A percentile compares a stretch with the other conserved stretches of the same genome.
These are phyloP conservation scores for Chaetomium globosum DNA, from an alignment of 2,329 filamentous ascomycete genomes.

Conservation along the genomic window DNA sequence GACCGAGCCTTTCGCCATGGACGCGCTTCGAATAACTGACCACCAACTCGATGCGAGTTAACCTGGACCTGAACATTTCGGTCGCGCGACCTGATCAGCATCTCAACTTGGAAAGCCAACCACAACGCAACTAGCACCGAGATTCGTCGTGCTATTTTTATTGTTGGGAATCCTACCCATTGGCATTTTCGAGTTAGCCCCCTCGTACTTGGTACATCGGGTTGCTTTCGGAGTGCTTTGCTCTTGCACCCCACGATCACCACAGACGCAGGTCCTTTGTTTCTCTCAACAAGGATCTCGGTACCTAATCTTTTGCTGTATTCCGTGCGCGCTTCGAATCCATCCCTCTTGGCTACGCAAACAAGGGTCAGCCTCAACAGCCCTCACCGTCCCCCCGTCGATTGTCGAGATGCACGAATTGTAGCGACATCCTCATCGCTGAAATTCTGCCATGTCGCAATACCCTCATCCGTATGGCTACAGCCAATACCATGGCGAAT, in stretches of 20 bases:
- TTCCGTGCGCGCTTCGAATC: not conserved
- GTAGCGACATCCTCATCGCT: conserved; percentile 4
- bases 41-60: not conserved
- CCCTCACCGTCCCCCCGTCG: not conserved
- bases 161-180: not conserved
- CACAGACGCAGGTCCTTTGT: not conserved
- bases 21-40: conserved; percentile 12
- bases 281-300: not conserved
- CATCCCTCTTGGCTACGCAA: not conserved
- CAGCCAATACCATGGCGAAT: conserved; percentile 39
- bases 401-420: conserved; percentile 21
- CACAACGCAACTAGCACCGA: not conserved
- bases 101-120: not conserved
- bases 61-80: conserved; percentile 3
- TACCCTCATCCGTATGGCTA: conserved; percentile 45
- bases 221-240: not conserved
- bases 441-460: conserved; percentile 43
- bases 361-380: not conserved
- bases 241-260: not conserved
- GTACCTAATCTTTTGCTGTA: not conserved
- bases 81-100: not conserved
- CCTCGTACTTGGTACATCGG: not conserved
- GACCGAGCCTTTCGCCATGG: conserved; percentile 11
- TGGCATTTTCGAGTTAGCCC: not conserved
- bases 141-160: not conserved